Conservation (phyloP, 177 flowering plant species). For the Vitis hybrid region DNA sequence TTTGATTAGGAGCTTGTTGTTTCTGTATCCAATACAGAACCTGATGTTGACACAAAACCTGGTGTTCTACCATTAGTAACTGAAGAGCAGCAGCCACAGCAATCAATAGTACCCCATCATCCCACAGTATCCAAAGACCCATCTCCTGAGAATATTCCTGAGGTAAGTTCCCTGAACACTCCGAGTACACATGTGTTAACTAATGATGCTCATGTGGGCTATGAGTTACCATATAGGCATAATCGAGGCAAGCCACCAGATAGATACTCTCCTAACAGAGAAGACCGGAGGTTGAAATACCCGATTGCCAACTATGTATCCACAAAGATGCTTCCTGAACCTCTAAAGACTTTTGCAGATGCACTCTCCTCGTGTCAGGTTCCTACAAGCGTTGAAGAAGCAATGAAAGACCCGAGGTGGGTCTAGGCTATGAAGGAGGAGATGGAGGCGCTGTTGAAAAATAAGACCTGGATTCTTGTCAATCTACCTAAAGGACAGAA, state of each 20-base stretch:
- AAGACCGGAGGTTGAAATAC: background rate
- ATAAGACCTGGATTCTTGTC: too few relatives aligned
- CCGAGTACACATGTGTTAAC: too few relatives aligned
- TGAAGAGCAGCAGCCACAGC: too few relatives aligned
- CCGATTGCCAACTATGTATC: background rate
- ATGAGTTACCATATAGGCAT: background rate
- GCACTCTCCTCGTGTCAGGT: background rate
- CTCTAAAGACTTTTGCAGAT: background rate
- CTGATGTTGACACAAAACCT: too few relatives aligned
- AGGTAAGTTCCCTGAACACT: too few relatives aligned
- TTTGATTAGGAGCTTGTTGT: too few relatives aligned
- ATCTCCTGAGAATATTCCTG: too few relatives aligned
- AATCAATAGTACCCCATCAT: too few relatives aligned
- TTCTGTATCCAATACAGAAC: too few relatives aligned
- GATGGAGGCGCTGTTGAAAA: background rate
- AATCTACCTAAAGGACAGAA: too few relatives aligned
- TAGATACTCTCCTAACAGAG: background rate
- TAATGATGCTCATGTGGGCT: slow-evolving; percentile 1
- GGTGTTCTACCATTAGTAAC: too few relatives aligned
- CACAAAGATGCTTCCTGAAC: background rate
- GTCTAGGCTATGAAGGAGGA: slow-evolving; percentile 2
- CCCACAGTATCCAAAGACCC: too few relatives aligned
- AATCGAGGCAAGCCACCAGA: slow-evolving; percentile 2
- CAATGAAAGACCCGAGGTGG: background rate
- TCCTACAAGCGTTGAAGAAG: background rate